Percentiles rank a stretch among this genome's conserved stretches.
Conservation (phyloP, 176 grass and related monocot genomes). For the Oryza meyeriana region DNA sequence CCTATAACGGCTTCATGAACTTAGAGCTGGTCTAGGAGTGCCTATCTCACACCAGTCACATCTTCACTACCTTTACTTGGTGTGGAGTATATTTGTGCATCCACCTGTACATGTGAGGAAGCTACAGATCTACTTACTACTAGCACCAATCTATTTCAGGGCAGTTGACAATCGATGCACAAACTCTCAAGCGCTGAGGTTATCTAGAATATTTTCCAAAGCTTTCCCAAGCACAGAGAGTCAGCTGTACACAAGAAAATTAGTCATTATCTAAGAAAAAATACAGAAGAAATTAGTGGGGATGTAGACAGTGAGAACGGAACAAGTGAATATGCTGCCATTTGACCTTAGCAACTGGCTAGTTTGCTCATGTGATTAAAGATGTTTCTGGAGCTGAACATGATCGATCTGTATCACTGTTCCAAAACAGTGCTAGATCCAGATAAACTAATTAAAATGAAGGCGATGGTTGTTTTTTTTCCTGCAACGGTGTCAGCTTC, state of each 20-base stretch:
- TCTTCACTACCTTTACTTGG: slow-evolving; percentile 23
- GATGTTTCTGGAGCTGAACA: slow-evolving; percentile 28
- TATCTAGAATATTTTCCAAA: not conserved
- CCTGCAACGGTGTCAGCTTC: not conserved
- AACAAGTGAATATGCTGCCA: not conserved
- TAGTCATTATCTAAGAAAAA: not conserved
- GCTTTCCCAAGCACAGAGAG: slow-evolving; percentile 10
- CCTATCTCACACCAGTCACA: not conserved
- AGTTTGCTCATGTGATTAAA: slow-evolving; percentile 33
- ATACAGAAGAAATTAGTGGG: not conserved
- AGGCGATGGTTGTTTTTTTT: not conserved
- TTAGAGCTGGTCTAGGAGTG: not conserved
- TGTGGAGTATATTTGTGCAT: not conserved
- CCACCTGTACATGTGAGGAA: slow-evolving; percentile 7
- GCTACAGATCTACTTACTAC: not conserved
- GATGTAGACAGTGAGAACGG: slow-evolving; percentile 4
- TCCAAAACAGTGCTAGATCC: not conserved
- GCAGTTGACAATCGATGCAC: not conserved
- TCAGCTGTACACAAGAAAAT: too few relatives aligned
- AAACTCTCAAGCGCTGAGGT: not conserved
- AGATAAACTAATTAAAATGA: not conserved
- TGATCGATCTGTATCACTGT: slow-evolving; percentile 13
- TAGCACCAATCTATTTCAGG: not conserved
- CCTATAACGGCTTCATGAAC: slow-evolving; percentile 2
- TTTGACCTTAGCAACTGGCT: slow-evolving; percentile 20